phyloP scores from a whole-genome alignment of 2,329 filamentous ascomycete species.

The Neonectria sp. region DNA sequence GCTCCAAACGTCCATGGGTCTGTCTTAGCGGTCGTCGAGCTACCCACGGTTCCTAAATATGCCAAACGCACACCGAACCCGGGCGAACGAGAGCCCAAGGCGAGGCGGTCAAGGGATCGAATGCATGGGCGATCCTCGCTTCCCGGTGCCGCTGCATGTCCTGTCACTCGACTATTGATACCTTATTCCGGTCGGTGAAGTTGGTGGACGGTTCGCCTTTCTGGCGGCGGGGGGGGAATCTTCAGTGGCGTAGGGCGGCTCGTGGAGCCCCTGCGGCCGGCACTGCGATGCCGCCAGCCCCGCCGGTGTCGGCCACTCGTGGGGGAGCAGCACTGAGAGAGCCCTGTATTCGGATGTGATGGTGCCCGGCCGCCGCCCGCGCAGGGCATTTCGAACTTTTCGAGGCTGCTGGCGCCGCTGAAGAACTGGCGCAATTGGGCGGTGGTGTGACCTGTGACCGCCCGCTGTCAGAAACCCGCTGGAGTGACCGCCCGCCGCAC shows the following conservation, averaged over 20 bases:
- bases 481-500: not conserved
- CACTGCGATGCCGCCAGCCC: conserved; percentile 25
- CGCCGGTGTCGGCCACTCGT: conserved; percentile 18
- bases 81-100: conserved; percentile 2
- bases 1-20: conserved; percentile 1
- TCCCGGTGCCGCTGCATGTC: not conserved
- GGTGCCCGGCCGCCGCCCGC: not conserved
- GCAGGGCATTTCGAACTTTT: not conserved
- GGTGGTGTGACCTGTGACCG: no score
- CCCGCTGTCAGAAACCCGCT: not conserved
- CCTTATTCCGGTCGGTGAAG: conserved; percentile 11
- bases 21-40: conserved; percentile 7
- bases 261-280: conserved; percentile 19
- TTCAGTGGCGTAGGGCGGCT: not conserved
- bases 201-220: not conserved
- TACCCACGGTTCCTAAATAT: no score
- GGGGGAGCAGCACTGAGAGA: conserved; percentile 6
- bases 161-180: not conserved
- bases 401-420: not conserved
- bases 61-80: conserved; percentile 21
- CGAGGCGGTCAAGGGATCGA: conserved; percentile 25
- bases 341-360: conserved; percentile 7
- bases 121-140: not conserved
- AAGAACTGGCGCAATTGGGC: not conserved
- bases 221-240: not conserved